These are phyloP conservation scores for Rhizopus microsporus DNA, from an alignment of 371 early-diverging fungal species.

Conservation along the genomic window DNA sequence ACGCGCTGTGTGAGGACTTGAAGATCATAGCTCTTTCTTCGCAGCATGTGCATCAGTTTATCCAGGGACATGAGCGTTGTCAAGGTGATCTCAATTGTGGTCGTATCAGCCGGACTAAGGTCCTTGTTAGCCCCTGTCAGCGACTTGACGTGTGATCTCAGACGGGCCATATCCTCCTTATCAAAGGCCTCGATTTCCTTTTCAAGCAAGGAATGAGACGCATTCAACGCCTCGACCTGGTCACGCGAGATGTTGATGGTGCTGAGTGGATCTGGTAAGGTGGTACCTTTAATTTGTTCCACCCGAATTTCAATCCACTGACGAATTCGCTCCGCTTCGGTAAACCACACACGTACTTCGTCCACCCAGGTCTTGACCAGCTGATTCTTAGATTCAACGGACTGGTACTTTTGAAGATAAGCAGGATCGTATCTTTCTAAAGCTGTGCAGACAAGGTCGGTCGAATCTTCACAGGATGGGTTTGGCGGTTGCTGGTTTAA, in stretches of 20 bases:
- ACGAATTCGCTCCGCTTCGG: constrained; percentile 44
- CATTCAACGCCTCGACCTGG: constrained; percentile 37
- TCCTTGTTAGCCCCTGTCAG: constrained; percentile 46
- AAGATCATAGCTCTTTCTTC: constrained; percentile 39
- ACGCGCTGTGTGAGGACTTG: constrained; percentile 40
- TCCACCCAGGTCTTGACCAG: constrained; percentile 52
- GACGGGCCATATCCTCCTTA: constrained; percentile 53
- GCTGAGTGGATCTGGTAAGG: constrained; percentile 34
- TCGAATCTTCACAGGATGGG: not conserved
- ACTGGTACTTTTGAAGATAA: constrained; percentile 33
- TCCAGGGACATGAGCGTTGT: constrained; percentile 51
- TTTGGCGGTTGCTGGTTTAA: constrained; percentile 3
- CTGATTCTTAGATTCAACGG: constrained; percentile 31
- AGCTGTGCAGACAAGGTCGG: not conserved
- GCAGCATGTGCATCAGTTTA: constrained; percentile 36
- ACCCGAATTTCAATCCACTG: constrained; percentile 49
- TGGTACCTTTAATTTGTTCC: constrained; percentile 33
- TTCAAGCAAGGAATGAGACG: constrained; percentile 39
- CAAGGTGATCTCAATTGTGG: constrained; percentile 55
- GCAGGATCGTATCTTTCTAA: constrained; percentile 16
- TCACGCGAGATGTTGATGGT: constrained; percentile 18
- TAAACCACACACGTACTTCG: constrained; percentile 48
- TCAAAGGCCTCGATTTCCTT: constrained; percentile 52
- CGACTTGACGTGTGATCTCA: constrained; percentile 55
- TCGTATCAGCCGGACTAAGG: constrained; percentile 58